Percentiles rank a stretch among this genome's conserved stretches.
Evolutionary conservation across 495 filamentous ascomycete species (phyloP).

Genomic region (Podospora pseudocomata): DNA sequence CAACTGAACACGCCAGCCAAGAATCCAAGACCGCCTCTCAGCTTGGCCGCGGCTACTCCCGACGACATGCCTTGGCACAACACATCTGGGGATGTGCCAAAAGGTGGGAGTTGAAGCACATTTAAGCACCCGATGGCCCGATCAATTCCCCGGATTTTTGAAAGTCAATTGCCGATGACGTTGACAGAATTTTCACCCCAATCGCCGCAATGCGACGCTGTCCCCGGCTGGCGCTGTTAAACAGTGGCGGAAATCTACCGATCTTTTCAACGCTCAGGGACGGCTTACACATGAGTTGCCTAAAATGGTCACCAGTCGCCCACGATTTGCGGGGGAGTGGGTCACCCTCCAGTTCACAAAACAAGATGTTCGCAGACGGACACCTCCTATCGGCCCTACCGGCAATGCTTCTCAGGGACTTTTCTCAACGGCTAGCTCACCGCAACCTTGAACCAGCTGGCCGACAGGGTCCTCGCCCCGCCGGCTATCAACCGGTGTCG

Average conservation of each 20-base stretch:
- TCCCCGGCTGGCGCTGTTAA: neutral
- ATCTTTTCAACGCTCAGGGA: neutral
- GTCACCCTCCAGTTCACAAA: neutral
- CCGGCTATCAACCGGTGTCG: neutral
- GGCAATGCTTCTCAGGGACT: neutral
- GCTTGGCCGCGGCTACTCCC: slow-evolving; percentile 7
- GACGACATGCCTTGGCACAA: slow-evolving; percentile 11
- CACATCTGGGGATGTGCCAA: neutral
- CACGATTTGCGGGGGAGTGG: neutral
- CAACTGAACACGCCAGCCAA: neutral
- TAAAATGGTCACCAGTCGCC: neutral
- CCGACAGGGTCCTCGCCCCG: neutral
- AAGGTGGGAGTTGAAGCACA: neutral
- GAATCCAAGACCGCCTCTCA: neutral
- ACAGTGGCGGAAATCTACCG: neutral
- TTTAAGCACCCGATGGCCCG: neutral
- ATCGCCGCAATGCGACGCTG: neutral
- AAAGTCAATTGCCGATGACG: neutral
- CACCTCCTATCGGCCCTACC: neutral
- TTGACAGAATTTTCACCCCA: neutral
- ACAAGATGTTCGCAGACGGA: neutral
- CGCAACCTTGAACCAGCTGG: neutral
- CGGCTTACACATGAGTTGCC: neutral
- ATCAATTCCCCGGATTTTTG: neutral
- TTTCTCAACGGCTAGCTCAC: neutral